Conservation (phyloP, 768 basidiomycete genomes). For the Phaeotremella skinneri region DNA sequence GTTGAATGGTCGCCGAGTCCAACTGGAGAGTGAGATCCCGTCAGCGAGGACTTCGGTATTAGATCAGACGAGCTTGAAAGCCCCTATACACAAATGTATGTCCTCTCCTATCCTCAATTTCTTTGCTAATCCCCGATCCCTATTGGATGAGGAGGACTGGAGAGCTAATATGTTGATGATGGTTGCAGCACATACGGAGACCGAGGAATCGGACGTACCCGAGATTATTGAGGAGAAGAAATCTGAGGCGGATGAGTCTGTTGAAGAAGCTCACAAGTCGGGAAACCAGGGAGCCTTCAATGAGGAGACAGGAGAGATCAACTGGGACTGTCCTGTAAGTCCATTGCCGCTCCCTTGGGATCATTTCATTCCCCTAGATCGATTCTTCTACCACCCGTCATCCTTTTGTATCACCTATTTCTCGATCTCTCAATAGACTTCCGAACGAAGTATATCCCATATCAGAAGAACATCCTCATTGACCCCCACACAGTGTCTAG, state of each 20-base stretch:
- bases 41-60: constrained; percentile 22
- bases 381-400: no score
- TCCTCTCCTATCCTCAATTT: background rate
- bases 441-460: no score
- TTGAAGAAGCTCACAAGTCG: background rate
- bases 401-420: no score
- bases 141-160: no score
- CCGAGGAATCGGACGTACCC: constrained; percentile 3
- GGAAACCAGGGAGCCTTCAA: constrained; percentile 67
- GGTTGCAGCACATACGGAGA: constrained; percentile 12
- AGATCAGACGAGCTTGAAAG: constrained; percentile 29
- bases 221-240: constrained; percentile 29
- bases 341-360: background rate
- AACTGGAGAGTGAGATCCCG: constrained; percentile 16
- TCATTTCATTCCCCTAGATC: background rate
- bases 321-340: constrained; percentile 89
- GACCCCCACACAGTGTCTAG: constrained; percentile 62
- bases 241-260: constrained; percentile 24
- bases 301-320: constrained; percentile 96
- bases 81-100: constrained; percentile 27
- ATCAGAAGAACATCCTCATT: no score
- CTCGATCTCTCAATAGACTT: no score
- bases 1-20: background rate
- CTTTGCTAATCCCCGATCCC: no score
- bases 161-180: background rate